Percentiles rank a stretch among this genome's conserved stretches.
These are phyloP conservation scores for Globisporangium perplexum DNA, from an alignment of 352 stramenopile genomes.

Conservation along the genomic window DNA sequence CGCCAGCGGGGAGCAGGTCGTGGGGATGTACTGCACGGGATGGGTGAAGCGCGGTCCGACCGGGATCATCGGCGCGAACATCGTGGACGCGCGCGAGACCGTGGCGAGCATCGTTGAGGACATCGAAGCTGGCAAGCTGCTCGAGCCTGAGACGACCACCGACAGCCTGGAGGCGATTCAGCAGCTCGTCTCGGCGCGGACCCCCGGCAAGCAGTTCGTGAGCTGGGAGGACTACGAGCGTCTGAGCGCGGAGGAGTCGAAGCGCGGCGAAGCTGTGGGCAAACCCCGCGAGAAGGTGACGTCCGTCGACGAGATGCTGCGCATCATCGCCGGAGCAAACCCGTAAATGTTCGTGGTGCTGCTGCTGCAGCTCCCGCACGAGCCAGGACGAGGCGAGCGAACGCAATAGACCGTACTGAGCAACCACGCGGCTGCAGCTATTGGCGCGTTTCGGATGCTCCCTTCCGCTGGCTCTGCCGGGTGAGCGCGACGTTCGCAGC, in stretches of 20 bases:
- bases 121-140: conserved; percentile 39
- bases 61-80: conserved; percentile 99
- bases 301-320: conserved; percentile 73
- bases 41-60: conserved; percentile 97
- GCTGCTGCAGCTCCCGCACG: background rate
- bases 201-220: conserved; percentile 64
- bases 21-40: conserved; percentile 93
- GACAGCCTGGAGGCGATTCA: conserved; percentile 35
- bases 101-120: conserved; percentile 92
- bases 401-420: background rate
- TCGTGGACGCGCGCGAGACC: conserved; percentile 95
- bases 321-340: conserved; percentile 14
- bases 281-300: conserved; percentile 84
- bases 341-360: no score
- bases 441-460: background rate
- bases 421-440: background rate
- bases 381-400: background rate
- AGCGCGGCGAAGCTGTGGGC: conserved; percentile 41
- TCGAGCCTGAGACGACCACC: conserved; percentile 19
- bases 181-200: conserved; percentile 34
- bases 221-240: conserved; percentile 59
- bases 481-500: conserved; percentile 33
- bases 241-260: conserved; percentile 54
- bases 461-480: conserved; percentile 23
- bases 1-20: conserved; percentile 28